These are phyloP conservation scores for Solanum rostratum DNA, from an alignment of 257 asterid species.

Conservation along the genomic window DNA sequence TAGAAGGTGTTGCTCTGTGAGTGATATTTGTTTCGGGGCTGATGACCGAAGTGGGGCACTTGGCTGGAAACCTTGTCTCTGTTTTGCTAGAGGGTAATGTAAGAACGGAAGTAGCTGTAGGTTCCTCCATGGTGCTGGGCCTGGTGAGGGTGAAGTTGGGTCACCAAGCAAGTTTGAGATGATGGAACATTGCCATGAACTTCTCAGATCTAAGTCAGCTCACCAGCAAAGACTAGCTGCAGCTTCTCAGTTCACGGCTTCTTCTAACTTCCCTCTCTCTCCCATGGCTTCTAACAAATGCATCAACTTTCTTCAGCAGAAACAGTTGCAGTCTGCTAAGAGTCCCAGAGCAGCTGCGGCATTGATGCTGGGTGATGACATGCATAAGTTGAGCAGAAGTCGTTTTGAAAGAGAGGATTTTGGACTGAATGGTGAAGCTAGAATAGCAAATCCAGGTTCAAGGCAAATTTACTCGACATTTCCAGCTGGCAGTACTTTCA, in stretches of 20 bases:
- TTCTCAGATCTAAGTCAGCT: slow-evolving; percentile 38
- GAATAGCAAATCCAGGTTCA: slow-evolving; percentile 34
- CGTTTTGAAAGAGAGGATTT: slow-evolving; percentile 38
- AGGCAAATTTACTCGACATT: slow-evolving; percentile 68
- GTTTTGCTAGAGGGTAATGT: slow-evolving; percentile 60
- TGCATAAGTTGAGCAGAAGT: slow-evolving; percentile 27
- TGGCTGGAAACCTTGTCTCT: slow-evolving; percentile 62
- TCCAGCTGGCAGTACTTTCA: slow-evolving; percentile 63
- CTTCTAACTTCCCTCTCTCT: slow-evolving; percentile 35
- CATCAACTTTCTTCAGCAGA: slow-evolving; percentile 40
- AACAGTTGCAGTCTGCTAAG: slow-evolving; percentile 31
- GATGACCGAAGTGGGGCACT: slow-evolving; percentile 37
- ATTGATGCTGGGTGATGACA: slow-evolving; percentile 36
- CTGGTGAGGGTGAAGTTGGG: slow-evolving; percentile 20
- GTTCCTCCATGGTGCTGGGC: slow-evolving; percentile 45
- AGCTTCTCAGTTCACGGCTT: slow-evolving; percentile 23
- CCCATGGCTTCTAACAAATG: slow-evolving; percentile 26
- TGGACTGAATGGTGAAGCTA: slow-evolving; percentile 21
- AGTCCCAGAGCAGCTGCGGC: slow-evolving; percentile 35
- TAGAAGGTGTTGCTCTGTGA: slow-evolving; percentile 62
- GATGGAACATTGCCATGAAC: slow-evolving; percentile 48
- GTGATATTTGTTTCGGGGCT: slow-evolving; percentile 32
- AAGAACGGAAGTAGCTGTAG: slow-evolving; percentile 56
- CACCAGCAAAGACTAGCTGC: slow-evolving; percentile 24
- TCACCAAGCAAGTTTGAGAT: slow-evolving; percentile 40